Percentiles rank a stretch among this genome's conserved stretches.
phyloP scores from a whole-genome alignment of 2,329 filamentous ascomycete species.

The Fusarium metavorans region DNA sequence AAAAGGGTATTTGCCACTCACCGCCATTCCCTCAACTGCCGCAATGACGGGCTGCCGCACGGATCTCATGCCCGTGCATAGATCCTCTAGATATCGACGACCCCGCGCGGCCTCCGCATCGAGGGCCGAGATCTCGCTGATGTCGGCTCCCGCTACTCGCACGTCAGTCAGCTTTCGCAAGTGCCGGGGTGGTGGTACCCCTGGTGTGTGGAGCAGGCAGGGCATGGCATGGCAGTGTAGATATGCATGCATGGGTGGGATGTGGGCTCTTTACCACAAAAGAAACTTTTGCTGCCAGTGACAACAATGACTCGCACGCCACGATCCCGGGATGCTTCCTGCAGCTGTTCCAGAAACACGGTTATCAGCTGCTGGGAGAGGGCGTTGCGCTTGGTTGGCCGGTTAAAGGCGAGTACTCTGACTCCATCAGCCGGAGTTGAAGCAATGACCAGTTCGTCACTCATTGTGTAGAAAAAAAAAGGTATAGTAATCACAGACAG shows the following conservation, averaged over 20 bases:
- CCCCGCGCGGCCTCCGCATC: constrained; percentile 49
- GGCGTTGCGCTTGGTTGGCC: constrained; percentile 69
- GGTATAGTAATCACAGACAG: not conserved
- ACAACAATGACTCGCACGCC: constrained; percentile 53
- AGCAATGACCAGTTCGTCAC: constrained; percentile 38
- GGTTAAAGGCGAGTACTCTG: constrained; percentile 63
- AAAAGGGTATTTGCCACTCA: constrained; percentile 46
- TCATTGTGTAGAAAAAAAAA: constrained; percentile 12
- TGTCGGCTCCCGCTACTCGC: constrained; percentile 50
- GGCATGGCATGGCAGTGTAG: not conserved
- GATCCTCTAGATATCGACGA: constrained; percentile 55
- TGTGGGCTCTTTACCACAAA: constrained; percentile 48
- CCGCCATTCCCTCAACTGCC: constrained; percentile 63
- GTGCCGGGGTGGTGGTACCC: constrained; percentile 18
- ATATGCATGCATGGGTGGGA: not conserved
- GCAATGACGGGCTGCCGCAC: constrained; percentile 61
- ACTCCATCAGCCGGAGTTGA: constrained; percentile 51
- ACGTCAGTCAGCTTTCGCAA: constrained; percentile 16
- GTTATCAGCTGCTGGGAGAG: constrained; percentile 64
- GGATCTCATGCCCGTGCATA: constrained; percentile 51
- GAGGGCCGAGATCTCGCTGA: constrained; percentile 51
- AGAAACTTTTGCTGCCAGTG: constrained; percentile 52
- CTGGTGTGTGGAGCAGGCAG: not conserved
- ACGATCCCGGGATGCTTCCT: constrained; percentile 39
- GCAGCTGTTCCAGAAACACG: constrained; percentile 53